Percentiles rank a stretch among this genome's conserved stretches.
Evolutionary conservation across 192 early-diverging fungal species (phyloP).

Genomic region (Linnemannia elongata): DNA sequence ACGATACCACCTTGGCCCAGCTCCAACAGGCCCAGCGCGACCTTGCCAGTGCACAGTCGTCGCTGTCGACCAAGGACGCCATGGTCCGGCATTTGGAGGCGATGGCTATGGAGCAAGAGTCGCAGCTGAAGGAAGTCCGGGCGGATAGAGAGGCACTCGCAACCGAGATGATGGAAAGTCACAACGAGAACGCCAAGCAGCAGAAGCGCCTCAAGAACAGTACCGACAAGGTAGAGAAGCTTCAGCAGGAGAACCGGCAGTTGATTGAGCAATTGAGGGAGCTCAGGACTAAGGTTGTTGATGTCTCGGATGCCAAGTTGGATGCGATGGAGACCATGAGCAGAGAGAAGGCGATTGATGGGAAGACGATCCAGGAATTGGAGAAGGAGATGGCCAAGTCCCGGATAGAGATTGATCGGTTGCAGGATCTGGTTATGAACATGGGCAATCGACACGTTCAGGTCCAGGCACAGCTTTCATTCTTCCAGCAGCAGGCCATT

Average conservation of each 20-base stretch:
- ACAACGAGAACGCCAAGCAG: slow-evolving; percentile 26
- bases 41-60: background rate
- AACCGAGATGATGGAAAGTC: slow-evolving; percentile 31
- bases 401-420: slow-evolving; percentile 27
- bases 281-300: slow-evolving; percentile 7
- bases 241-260: slow-evolving; percentile 45
- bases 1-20: slow-evolving; percentile 16
- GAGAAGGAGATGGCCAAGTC: slow-evolving; percentile 11
- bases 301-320: slow-evolving; percentile 20
- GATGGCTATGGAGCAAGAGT: slow-evolving; percentile 17
- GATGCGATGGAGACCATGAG: slow-evolving; percentile 2
- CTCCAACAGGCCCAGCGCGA: slow-evolving; percentile 23
- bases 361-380: background rate
- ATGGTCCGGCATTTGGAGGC: slow-evolving; percentile 20
- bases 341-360: slow-evolving; percentile 7
- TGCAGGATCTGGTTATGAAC: slow-evolving; percentile 43
- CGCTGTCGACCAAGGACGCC: slow-evolving; percentile 4
- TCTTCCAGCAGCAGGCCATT: slow-evolving; percentile 43
- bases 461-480: slow-evolving; percentile 42
- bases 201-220: slow-evolving; percentile 22
- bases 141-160: slow-evolving; percentile 31
- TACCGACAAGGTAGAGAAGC: slow-evolving; percentile 34
- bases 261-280: slow-evolving; percentile 35
- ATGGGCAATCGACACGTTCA: slow-evolving; percentile 49
- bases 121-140: slow-evolving; percentile 22